phyloP scores from a whole-genome alignment of 352 stramenopile species.

The Globisporangium uncinulatum region DNA sequence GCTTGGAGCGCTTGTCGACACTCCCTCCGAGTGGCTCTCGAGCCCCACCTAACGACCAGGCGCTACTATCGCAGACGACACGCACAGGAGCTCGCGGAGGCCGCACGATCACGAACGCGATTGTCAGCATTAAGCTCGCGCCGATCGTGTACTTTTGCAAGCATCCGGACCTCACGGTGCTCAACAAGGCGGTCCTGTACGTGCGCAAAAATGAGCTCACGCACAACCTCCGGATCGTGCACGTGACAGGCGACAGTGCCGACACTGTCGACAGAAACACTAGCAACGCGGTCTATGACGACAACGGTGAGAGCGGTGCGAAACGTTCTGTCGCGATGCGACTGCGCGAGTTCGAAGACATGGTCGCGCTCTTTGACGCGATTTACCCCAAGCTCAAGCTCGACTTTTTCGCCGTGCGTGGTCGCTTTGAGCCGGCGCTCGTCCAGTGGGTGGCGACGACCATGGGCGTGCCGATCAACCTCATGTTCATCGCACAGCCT shows the following conservation, averaged over 20 bases:
- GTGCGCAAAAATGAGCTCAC: conserved; percentile 85
- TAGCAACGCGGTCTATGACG: no score
- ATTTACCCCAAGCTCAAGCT: conserved; percentile 87
- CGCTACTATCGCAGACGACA: conserved; percentile 14
- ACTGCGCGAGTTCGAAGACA: conserved; percentile 21
- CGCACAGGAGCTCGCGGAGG: conserved; percentile 35
- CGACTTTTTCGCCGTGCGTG: conserved; percentile 53
- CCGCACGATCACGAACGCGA: no score
- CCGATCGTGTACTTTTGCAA: conserved; percentile 90
- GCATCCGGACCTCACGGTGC: conserved; percentile 67
- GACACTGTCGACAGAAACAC: no score
- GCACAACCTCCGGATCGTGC: conserved; percentile 77
- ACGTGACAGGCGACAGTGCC: no score
- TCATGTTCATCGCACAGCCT: conserved; percentile 90
- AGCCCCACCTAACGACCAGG: no score
- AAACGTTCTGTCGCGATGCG: conserved; percentile 4
- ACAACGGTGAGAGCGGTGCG: no score
- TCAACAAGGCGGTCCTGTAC: conserved; percentile 91
- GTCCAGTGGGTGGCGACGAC: conserved; percentile 69
- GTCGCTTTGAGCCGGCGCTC: conserved; percentile 25
- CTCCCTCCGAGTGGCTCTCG: no score
- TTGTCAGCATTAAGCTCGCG: conserved; percentile 34
- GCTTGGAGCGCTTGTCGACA: no score
- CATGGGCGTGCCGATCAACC: conserved; percentile 67
- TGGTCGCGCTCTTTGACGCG: conserved; percentile 59